Base-by-base conservation (phyloP, 495 filamentous ascomycete species). In the Halenospora varia region DNA sequence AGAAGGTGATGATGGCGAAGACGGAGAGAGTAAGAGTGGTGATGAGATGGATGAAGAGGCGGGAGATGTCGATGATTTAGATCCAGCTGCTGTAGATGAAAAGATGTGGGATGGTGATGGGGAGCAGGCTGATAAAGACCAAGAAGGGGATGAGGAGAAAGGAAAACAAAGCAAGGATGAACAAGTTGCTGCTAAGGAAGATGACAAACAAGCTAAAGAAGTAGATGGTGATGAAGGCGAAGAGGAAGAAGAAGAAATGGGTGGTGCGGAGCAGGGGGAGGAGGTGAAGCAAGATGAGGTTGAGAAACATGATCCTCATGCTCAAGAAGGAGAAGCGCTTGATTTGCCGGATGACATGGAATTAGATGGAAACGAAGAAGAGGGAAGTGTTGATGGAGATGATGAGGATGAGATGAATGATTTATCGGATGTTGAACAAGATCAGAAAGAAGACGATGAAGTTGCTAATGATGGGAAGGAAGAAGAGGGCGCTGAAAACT, bases 21-120 rank as follows among this genome's bases (percentile, higher is more conserved):
- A 60, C 13, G 69, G 70, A 65, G 71, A 71, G 58, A 65, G 61
- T 0, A 76, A 82, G 22, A 80, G 81, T 53, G 76, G 74, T 13
- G 76, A 78, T 2, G 75, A 79, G 54, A 83, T 95, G 61, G 91
- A 96, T 57, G 92, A 96, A 64, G 88, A 96, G 73, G 78, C 85
- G 9, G 95, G 92, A 3, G 86, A 88, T 67, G 90, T 98, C 4
- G 88, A 96, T 75, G 90, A 92, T 62, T 75, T 96, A 18, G 92
- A 95, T 62, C 85, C 89, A 6, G 86, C 83, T 17, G 90, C 92
- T 15, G 86, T 98, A 0, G 94, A 98, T 68, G 94, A 98, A 72
- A 97, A 97, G 75, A 87, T 97, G 76, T 98, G 94, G 94, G 91
- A 97, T 71, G 92, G 88, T 9, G 82, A 82, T 44, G 83, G 80